Conservation (phyloP, 2,329 filamentous ascomycete genomes). For the Rosellinia necatrix region DNA sequence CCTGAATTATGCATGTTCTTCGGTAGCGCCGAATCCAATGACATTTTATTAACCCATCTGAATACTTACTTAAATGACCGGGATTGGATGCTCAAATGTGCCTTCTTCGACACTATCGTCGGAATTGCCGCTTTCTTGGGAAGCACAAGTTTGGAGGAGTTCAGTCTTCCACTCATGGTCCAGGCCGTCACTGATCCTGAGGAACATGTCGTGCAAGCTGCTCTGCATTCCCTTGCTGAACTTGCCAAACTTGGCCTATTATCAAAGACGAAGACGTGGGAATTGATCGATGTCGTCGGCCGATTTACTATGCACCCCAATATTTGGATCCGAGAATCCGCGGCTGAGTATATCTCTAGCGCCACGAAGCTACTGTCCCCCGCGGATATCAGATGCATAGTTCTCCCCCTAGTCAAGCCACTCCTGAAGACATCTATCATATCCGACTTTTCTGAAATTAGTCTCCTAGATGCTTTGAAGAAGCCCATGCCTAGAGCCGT, state of each 20-base stretch:
- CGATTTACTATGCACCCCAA: slow-evolving; percentile 94
- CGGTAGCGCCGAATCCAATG: slow-evolving; percentile 86
- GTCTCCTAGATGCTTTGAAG: slow-evolving; percentile 80
- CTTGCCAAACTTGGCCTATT: slow-evolving; percentile 88
- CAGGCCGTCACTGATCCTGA: slow-evolving; percentile 92
- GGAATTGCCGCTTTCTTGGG: slow-evolving; percentile 91
- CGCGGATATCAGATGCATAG: slow-evolving; percentile 82
- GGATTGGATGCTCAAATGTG: slow-evolving; percentile 95
- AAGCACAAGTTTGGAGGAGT: slow-evolving; percentile 87
- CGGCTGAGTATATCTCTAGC: slow-evolving; percentile 80
- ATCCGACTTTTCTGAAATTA: slow-evolving; percentile 69
- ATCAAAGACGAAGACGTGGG: slow-evolving; percentile 82
- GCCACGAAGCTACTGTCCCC: slow-evolving; percentile 75
- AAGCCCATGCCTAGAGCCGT: slow-evolving; percentile 78
- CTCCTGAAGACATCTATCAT: slow-evolving; percentile 78
- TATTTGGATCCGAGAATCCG: slow-evolving; percentile 90
- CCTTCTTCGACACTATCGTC: slow-evolving; percentile 94
- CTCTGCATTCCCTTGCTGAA: slow-evolving; percentile 82
- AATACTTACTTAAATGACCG: slow-evolving; percentile 97
- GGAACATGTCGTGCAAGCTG: slow-evolving; percentile 91
- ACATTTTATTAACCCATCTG: slow-evolving; percentile 93
- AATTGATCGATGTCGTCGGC: slow-evolving; percentile 80
- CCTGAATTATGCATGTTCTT: slow-evolving; percentile 95
- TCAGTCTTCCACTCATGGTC: slow-evolving; percentile 93
- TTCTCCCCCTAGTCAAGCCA: slow-evolving; percentile 78